These are phyloP conservation scores for Colletotrichum echinochloae DNA, from an alignment of 2,329 filamentous ascomycete species.

Conservation along the genomic window DNA sequence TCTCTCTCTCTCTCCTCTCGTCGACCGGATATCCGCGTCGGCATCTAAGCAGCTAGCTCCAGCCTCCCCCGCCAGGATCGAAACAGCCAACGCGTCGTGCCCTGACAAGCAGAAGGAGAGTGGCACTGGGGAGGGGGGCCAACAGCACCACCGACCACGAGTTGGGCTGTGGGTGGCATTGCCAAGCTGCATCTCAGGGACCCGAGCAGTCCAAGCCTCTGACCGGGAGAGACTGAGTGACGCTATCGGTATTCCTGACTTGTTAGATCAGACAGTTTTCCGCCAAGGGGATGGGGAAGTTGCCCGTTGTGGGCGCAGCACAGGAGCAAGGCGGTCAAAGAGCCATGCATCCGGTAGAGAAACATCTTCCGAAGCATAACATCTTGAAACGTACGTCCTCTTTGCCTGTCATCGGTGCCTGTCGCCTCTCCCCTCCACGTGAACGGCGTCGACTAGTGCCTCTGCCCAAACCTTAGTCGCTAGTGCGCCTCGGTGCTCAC, in stretches of 20 bases:
- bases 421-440: constrained; percentile 32
- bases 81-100: constrained; percentile 29
- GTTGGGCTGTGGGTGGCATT: constrained; percentile 33
- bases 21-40: constrained; percentile 37
- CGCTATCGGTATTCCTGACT: constrained; percentile 27
- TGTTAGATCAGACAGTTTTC: neutral
- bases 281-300: constrained; percentile 5
- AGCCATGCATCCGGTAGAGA: constrained; percentile 23
- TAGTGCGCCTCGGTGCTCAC: constrained; percentile 26
- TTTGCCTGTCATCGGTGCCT: constrained; percentile 30
- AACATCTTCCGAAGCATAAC: constrained; percentile 25
- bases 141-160: constrained; percentile 1
- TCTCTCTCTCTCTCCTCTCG: neutral
- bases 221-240: constrained; percentile 30
- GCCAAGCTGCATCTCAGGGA: constrained; percentile 38
- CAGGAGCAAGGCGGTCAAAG: constrained; percentile 30
- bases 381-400: constrained; percentile 38
- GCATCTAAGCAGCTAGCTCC: neutral
- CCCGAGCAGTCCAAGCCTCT: constrained; percentile 40
- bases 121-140: constrained; percentile 32
- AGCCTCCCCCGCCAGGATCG: constrained; percentile 14
- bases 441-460: constrained; percentile 32
- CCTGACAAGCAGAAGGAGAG: constrained; percentile 26
- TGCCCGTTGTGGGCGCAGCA: constrained; percentile 23
- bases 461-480: constrained; percentile 28